Base-by-base conservation (phyloP, 257 asterid genomes). In the Eustoma russellianum region DNA sequence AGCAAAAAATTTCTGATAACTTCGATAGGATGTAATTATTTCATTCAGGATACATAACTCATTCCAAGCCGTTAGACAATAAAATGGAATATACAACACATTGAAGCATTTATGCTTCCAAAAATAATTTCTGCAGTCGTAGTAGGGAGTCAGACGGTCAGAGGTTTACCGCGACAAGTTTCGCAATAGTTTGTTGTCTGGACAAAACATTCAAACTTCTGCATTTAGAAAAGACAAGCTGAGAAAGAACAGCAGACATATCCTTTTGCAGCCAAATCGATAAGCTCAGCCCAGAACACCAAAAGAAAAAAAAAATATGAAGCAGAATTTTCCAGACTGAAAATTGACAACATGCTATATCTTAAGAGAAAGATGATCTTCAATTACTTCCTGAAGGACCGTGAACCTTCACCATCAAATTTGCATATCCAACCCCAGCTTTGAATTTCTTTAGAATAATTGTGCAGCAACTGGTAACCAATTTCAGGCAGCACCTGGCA, bases 341-440 rank as follows among this genome's bases (percentile, higher is more conserved):
- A 24, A 24, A 24, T 2, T 24, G 30, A 24, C 30, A 24, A 24
- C 30, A 24, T 24, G 30, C 30, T 0, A 24, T 24, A 24, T 24
- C 30, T 24, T 11, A 34, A 56, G 33, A 48, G 18, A 55, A 55
- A 48, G 46, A 38, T 3, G 60, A 62, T 41, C 45, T 14, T 62
- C 30, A 19, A 55, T 69, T 82, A 87, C 98, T 68, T 84, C 59
- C 79, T 51, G 53, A 91, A 91, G 70, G 96, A 81, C 68, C 59
- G 66, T 65, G 87, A 56, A 47, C 74, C 76, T 73, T 64, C 81
- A 68, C 75, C 74, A 77, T 75, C 77, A 68, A 82, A 73, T 60
- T 75, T 77, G 80, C 96, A 87, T 70, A 82, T 79, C 98, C 98
- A 91, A 69, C 98, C 98, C 98, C 98, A 91, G 57, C 64, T 57